Evolutionary conservation across 2,329 filamentous ascomycete genomes (phyloP), one percentile per base, ranked within the genome.

Genomic region (Colletotrichum horii): DNA sequence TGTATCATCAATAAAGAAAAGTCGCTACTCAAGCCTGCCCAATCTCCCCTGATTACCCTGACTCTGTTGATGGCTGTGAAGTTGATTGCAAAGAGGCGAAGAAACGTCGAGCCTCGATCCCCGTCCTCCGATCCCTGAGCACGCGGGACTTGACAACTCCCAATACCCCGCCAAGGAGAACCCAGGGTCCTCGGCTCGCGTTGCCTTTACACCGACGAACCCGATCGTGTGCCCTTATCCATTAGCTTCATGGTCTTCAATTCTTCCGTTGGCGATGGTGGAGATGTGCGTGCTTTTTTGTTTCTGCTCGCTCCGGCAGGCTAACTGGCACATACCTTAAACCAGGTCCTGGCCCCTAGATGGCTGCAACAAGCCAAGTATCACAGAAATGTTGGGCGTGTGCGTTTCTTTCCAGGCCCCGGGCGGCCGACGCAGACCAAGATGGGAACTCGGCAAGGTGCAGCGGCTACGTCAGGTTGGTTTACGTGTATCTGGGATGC

Each of bases 171-270:
- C 38, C 38, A 48, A 61, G 19, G 34, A 48, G 55, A 48, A 48
- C 38, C 38, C 61, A 55, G 69, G 72, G 62, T 73, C 67, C n/a
- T 72, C 73, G 69, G 73, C 43, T 75, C 73, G 73, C 56, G 3
- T 62, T 34, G 38, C 38, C 69, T 72, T 66, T 62, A 62, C 32
- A 64, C 62, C 64, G 56, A 75, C 64, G 24, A 19, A n/a, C 36
- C 30, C 61, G 61, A 62, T 58, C 24, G 22, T 66, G 26, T 36
- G 16, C 24, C 26, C 58, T 60, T 58, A 32, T 30, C 34, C 26
- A 7, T n/a, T 36, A 60, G 8, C 38, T 22, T n/a, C 30, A 34
- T 66, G 30, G 52, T 26, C 19, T 2, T 32, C 30, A 55, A 24
- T 48, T 61, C 28, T 60, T 60, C 66, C 24, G 32, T 69, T 55